Base-by-base conservation (phyloP, 192 early-diverging fungal species). In the Spizellomyces punctatus region DNA sequence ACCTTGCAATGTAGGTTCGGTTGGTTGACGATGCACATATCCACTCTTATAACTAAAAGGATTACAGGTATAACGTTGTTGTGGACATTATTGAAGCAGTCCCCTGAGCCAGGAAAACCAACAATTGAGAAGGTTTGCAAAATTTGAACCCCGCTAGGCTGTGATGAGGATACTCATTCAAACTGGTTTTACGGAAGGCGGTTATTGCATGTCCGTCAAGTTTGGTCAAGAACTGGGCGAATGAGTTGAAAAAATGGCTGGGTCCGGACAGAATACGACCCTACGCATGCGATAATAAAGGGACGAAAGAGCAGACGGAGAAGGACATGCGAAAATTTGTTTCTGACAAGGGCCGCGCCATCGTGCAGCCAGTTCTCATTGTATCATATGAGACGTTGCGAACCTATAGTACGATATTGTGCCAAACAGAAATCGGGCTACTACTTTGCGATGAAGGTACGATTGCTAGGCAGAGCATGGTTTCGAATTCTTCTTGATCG, bases 151-250 rank as follows among this genome's bases (percentile, higher is more conserved):
- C 27, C 27, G 0, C 27, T 36, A 36, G 27, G 27, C 17, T 58
- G 63, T 69, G 66, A 50, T 49, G 48, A 16, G 44, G 52, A 19
- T 42, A 9, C 12, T 46, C n/a, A 22, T 46, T 17, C 58, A 70
- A 10, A 44, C 22, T n/a, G 16, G 41, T 47, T 58, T 58, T 67
- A 5, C 22, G 27, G 3, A 22, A 82, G 79, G 82, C 82, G 46
- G 96, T 99, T 67, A 96, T 99, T 49, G 95, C 90, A 8, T 99
- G 98, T 70, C 98, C 98, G 0, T 95, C 92, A 44, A 91, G 88
- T 73, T 83, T 99, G 49, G 98, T 99, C 7, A 90, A 88, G 74
- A 99, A 99, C 75, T 99, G 98, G 98, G 95, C 91, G 14, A 99
- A 99, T 74, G 98, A 99, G 83, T 72, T 98, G 10, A 79, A 89